Base-by-base conservation (phyloP, 305 asterid species). In the Fraxinus albicans region DNA sequence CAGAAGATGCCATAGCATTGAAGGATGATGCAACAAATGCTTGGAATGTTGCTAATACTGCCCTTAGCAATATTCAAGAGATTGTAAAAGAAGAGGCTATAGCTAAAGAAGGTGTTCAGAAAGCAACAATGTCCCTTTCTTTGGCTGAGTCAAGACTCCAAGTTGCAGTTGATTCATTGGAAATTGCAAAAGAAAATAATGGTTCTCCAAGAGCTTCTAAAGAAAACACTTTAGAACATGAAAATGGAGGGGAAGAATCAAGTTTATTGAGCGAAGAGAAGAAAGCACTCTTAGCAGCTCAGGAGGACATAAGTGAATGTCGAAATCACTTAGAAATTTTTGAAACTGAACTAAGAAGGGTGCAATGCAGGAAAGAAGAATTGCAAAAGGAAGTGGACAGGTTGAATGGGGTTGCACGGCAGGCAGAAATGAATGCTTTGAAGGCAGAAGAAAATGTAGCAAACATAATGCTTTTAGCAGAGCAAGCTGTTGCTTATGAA, bases 381-480 rank as follows among this genome's bases (percentile, higher is more conserved):
- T 84, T 94, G 89, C 99, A 94, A 84, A 93, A 86, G 86, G 99
- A 93, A 91, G 88, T 90, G 85, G 94, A 93, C 84, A 90, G 91
- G 83, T 88, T 97, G 89, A 97, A 93, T 79, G 91, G 65, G 84
- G 85, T 87, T 79, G 98, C 97, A 6, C 97, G 90, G 91, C 84
- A 90, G 88, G 94, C 95, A 81, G 94, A 94, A 79, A 63, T 81
- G 78, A 89, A 85, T 86, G 95, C 88, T 83, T 81, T 90, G 67
- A 91, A 88, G 87, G 98, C 98, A 7, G 99, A 97, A 86, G 99
- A 97, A 87, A 98, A 93, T 81, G 99, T 97, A 79, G 92, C 97
- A 72, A 92, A 89, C 87, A 95, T 97, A 82, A 97, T 97, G 99
- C 90, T 93, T 90, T 91, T 95, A 89, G 99, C 99, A 42, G 99